Evolutionary conservation across 2,329 filamentous ascomycete genomes (phyloP).

Genomic region (Colletotrichum sp.): DNA sequence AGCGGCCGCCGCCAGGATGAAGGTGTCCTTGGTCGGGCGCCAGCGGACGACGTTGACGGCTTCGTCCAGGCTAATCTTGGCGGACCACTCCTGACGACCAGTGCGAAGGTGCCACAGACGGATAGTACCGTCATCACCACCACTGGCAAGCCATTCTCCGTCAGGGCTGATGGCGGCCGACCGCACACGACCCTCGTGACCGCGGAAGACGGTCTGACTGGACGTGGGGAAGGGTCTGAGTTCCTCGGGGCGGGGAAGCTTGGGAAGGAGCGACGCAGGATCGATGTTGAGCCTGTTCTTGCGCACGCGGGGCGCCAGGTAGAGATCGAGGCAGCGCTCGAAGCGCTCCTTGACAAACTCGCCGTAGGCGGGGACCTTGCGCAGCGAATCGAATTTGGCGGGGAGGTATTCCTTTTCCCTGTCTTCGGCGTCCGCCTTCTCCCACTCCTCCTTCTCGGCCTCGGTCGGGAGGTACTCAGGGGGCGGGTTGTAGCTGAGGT

Average conservation of each 20-base stretch:
- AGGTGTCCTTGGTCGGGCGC: conserved; percentile 82
- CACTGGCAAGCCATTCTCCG: conserved; percentile 86
- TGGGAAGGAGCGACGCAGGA: conserved; percentile 88
- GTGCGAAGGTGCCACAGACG: conserved; percentile 89
- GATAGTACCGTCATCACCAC: conserved; percentile 92
- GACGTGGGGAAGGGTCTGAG: conserved; percentile 93
- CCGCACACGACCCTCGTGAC: conserved; percentile 88
- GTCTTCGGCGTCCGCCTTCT: conserved; percentile 86
- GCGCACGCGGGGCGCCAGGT: conserved; percentile 89
- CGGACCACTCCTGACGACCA: conserved; percentile 86
- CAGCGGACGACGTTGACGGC: conserved; percentile 88
- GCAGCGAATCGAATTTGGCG: conserved; percentile 79
- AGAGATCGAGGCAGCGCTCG: conserved; percentile 92
- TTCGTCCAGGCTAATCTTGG: conserved; percentile 77
- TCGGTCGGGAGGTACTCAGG: conserved; percentile 90
- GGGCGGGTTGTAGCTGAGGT: conserved; percentile 95
- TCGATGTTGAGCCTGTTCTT: conserved; percentile 97
- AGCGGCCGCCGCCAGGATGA: conserved; percentile 82
- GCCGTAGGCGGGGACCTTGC: conserved; percentile 90
- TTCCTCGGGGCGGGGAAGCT: conserved; percentile 91
- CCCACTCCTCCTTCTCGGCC: conserved; percentile 85
- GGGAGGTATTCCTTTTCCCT: conserved; percentile 89
- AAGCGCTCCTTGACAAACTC: conserved; percentile 94
- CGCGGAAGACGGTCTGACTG: conserved; percentile 84
- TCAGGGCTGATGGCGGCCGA: conserved; percentile 85